Base-by-base conservation (phyloP, 106 monocot species). In the Dendrobium officinale region DNA sequence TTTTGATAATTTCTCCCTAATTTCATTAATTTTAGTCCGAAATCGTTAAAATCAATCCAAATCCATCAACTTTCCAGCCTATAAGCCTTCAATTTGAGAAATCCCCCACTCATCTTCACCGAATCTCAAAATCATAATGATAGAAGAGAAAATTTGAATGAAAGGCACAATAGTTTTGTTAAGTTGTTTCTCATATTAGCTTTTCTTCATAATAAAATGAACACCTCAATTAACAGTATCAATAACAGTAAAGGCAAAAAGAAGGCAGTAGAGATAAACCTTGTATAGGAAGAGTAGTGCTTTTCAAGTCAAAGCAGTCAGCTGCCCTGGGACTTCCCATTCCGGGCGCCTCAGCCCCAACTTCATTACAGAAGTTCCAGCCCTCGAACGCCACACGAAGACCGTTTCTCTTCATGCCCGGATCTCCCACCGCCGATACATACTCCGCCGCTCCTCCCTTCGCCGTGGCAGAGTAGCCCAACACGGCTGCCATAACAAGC, bases 301-400 rank as follows among this genome's bases (percentile, higher is more conserved):
- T 13, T 3, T 67, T 75, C 49, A 92, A 73, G 48, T 91, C 88
- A 48, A 88, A 94, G 85, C 94, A 94, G 73, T 94, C 94, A 15
- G 91, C 94, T 4, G 76, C 86, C 66, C 94, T 86, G 9, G 94
- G 94, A 66, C 94, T 94, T 77, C 91, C 94, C 89, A 91, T 94
- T 29, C 43, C 48, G 22, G 91, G 88, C 1, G 89, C 94, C 49
- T 94, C 94, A 0, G n/a, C 68, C 17, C 94, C 94, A 41, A 91
- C 94, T 82, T 94, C 94, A 74, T 94, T 94, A 87, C 94, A 94
- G 82, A 89, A 89, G 64, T 94, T 94, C 94, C 91, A 94, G 16
- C 87, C 90, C 59, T 93, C 93, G 20, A 88, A 79, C 0, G 93
- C 93, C 41, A 93, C 91, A 26, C 94, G 79, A 47, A 94, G 79